Conservation (phyloP, 2,329 filamentous ascomycete species). For the Pseudogymnoascus sp. region DNA sequence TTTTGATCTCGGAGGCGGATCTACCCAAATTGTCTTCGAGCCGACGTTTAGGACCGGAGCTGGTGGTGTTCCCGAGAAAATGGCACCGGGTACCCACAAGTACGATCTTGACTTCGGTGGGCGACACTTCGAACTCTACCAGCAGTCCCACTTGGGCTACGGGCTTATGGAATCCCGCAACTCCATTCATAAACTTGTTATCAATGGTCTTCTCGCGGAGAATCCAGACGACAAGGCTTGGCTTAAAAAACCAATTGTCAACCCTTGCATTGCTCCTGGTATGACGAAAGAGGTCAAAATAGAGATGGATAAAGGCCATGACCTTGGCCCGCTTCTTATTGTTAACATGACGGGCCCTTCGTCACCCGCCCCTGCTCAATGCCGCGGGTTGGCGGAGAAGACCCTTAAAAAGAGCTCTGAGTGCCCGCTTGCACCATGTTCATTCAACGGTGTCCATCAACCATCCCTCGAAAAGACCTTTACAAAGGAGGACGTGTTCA, state of each 20-base stretch:
- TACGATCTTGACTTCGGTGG: conserved; percentile 88
- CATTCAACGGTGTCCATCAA: conserved; percentile 96
- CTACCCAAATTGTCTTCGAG: conserved; percentile 97
- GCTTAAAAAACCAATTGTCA: conserved; percentile 64
- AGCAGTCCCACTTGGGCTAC: conserved; percentile 96
- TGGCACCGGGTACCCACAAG: conserved; percentile 90
- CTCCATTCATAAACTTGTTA: conserved; percentile 68
- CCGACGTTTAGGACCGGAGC: conserved; percentile 75
- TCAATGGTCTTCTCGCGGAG: conserved; percentile 64
- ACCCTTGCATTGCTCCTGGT: conserved; percentile 81
- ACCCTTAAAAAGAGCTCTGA: conserved; percentile 80
- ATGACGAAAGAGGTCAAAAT: conserved; percentile 70
- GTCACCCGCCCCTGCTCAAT: conserved; percentile 72
- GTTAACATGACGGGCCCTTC: conserved; percentile 86
- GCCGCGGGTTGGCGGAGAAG: conserved; percentile 82
- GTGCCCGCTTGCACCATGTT: conserved; percentile 84
- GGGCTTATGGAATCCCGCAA: conserved; percentile 93
- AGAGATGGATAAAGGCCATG: conserved; percentile 58
- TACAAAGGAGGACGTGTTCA: conserved; percentile 81
- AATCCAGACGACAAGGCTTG: conserved; percentile 57
- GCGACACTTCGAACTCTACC: conserved; percentile 86
- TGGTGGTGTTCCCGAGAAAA: conserved; percentile 77
- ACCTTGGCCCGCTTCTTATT: conserved; percentile 55
- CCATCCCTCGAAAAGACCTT: conserved; percentile 91
- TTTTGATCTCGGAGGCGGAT: conserved; percentile 93